Evolutionary conservation across 805 yeast species (phyloP).

Genomic region (Candida dajiaensis): DNA sequence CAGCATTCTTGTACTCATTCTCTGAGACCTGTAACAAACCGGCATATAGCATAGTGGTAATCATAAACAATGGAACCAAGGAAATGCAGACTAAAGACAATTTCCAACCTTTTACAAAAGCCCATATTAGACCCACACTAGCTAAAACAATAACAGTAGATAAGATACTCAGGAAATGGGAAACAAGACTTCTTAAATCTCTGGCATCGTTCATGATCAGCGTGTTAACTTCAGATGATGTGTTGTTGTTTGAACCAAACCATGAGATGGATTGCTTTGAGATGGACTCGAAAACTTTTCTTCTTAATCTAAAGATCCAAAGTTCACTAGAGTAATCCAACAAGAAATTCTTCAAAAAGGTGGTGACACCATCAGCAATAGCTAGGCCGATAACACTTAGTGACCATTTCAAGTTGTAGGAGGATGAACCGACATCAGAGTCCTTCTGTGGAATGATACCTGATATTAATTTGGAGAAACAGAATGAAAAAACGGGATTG

Average conservation of each 20-base stretch:
- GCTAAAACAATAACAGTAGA: constrained; percentile 50
- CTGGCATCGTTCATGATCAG: constrained; percentile 76
- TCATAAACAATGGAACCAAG: constrained; percentile 57
- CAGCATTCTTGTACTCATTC: constrained; percentile 47
- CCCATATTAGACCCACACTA: constrained; percentile 67
- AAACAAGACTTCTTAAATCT: constrained; percentile 61
- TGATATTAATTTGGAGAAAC: constrained; percentile 62
- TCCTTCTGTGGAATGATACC: constrained; percentile 49
- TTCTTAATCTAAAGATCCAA: constrained; percentile 57
- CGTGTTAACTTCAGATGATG: constrained; percentile 52
- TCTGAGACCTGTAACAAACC: constrained; percentile 48
- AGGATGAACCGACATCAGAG: constrained; percentile 26
- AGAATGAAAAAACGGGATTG: constrained; percentile 74
- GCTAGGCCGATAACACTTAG: constrained; percentile 58
- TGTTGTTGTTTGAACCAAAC: constrained; percentile 35
- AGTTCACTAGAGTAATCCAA: constrained; percentile 58
- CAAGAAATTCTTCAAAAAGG: constrained; percentile 43
- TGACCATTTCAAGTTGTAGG: constrained; percentile 57
- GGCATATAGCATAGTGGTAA: constrained; percentile 49
- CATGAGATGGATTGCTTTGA: constrained; percentile 48
- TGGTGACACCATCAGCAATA: constrained; percentile 50
- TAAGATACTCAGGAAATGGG: constrained; percentile 53
- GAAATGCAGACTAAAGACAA: constrained; percentile 77
- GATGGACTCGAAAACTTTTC: constrained; percentile 40
- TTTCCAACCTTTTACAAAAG: constrained; percentile 78